Percentiles rank a stretch among this genome's conserved stretches.
These are phyloP conservation scores for Emmonsiellopsis sp. DNA, from an alignment of 2,329 filamentous ascomycete genomes.

Conservation along the genomic window DNA sequence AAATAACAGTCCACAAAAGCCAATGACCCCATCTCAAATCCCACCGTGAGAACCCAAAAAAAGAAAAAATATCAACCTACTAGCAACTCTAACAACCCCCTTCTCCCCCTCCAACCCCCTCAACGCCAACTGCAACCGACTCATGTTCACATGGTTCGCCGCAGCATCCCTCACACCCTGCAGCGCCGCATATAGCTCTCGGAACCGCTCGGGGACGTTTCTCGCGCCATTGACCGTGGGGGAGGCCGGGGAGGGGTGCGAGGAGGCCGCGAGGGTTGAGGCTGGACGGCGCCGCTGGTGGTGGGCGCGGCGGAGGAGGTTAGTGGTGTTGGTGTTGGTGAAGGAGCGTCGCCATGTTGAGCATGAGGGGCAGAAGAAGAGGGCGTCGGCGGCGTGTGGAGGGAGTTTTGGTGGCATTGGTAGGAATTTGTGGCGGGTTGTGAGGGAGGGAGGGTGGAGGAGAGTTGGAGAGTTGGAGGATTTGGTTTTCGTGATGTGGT, in stretches of 20 bases:
- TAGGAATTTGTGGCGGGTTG: background rate
- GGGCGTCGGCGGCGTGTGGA: conserved; percentile 15
- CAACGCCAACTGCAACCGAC: conserved; percentile 51
- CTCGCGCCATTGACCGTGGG: conserved; percentile 47
- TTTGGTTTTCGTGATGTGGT: too few species aligned
- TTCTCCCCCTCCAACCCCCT: conserved; percentile 47
- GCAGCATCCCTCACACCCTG: conserved; percentile 44
- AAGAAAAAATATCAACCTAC: conserved; percentile 24
- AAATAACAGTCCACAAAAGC: background rate
- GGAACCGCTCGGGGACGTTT: conserved; percentile 43
- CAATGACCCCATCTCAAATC: background rate
- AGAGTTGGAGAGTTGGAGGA: background rate
- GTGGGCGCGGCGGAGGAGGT: conserved; percentile 5
- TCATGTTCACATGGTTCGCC: conserved; percentile 49
- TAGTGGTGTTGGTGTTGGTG: conserved; percentile 11
- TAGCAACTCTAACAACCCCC: conserved; percentile 48
- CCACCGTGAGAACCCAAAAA: background rate
- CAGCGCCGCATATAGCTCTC: conserved; percentile 46
- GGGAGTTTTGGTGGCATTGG: conserved; percentile 34
- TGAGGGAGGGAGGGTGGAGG: background rate
- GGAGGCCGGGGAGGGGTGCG: conserved; percentile 34
- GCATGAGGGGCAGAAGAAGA: conserved; percentile 35
- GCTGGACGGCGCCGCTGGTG: conserved; percentile 10
- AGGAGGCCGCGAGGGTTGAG: conserved; percentile 40
- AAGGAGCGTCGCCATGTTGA: conserved; percentile 28